These are phyloP conservation scores for Scheffersomyces stipitis DNA, from an alignment of 805 yeast genomes.

Conservation along the genomic window DNA sequence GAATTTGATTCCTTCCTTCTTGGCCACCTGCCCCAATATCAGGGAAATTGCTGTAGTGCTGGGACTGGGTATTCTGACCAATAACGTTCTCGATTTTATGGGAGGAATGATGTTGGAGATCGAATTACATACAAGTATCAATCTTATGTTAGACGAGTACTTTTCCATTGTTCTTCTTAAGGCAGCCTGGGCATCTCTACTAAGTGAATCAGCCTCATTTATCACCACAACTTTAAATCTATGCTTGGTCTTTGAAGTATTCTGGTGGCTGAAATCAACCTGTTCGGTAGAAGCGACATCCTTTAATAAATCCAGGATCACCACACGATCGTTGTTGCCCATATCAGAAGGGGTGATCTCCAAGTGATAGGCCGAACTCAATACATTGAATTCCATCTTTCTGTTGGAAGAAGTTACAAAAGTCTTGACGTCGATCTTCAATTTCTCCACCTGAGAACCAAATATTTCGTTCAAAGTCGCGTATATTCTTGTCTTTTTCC, in stretches of 20 bases:
- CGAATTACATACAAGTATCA: constrained; percentile 82
- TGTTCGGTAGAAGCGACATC: constrained; percentile 96
- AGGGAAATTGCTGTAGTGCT: constrained; percentile 51
- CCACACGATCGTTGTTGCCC: constrained; percentile 94
- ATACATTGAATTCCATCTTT: constrained; percentile 86
- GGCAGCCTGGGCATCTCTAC: constrained; percentile 95
- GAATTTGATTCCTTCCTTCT: constrained; percentile 51
- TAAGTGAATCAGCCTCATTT: constrained; percentile 86
- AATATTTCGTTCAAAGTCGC: constrained; percentile 76
- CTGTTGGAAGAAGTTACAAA: constrained; percentile 72
- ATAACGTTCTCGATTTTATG: constrained; percentile 86
- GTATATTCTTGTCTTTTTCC: constrained; percentile 91
- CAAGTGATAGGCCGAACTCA: constrained; percentile 86
- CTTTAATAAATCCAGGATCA: constrained; percentile 88
- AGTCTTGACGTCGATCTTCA: constrained; percentile 84
- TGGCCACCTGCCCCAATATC: constrained; percentile 57
- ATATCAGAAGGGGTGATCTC: constrained; percentile 97
- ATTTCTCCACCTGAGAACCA: constrained; percentile 76
- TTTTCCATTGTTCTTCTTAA: constrained; percentile 95
- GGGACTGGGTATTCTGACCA: constrained; percentile 89
- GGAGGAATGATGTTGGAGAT: constrained; percentile 93
- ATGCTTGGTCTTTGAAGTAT: constrained; percentile 39
- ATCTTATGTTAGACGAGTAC: constrained; percentile 81
- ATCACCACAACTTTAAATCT: constrained; percentile 80
- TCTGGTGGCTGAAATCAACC: constrained; percentile 68